Evolutionary conservation across 2,329 filamentous ascomycete genomes (phyloP).

Genomic region (Lizonia empirigonia): DNA sequence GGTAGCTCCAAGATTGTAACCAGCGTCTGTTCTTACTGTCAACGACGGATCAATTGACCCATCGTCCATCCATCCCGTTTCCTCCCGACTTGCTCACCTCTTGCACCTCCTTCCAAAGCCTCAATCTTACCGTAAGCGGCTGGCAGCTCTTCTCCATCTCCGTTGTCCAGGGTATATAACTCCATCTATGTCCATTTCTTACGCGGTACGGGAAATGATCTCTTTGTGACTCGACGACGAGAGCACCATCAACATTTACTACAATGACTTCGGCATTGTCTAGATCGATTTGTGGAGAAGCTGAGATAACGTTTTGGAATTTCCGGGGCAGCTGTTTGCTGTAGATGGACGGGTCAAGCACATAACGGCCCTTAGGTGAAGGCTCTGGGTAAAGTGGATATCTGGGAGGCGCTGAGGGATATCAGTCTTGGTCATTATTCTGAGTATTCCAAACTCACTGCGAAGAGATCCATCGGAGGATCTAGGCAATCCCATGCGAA

Average conservation of each 20-base stretch:
- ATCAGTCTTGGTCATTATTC: background rate
- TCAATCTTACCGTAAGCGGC: slow-evolving; percentile 20
- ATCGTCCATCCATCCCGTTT: too few relatives aligned
- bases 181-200: slow-evolving; percentile 30
- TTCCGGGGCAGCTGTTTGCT: slow-evolving; percentile 25
- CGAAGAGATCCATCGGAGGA: slow-evolving; percentile 6
- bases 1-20: too few relatives aligned
- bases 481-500: slow-evolving; percentile 24
- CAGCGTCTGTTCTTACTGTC: background rate
- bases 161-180: slow-evolving; percentile 38
- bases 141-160: slow-evolving; percentile 32
- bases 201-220: slow-evolving; percentile 2
- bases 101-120: slow-evolving; percentile 1
- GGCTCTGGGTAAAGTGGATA: slow-evolving; percentile 38
- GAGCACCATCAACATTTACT: slow-evolving; percentile 24
- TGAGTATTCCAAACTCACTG: slow-evolving; percentile 13
- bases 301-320: slow-evolving; percentile 15
- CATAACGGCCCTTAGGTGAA: slow-evolving; percentile 19
- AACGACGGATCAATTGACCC: too few relatives aligned
- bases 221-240: slow-evolving; percentile 18
- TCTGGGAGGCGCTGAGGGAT: slow-evolving; percentile 19
- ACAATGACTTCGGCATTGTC: slow-evolving; percentile 19
- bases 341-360: slow-evolving; percentile 20
- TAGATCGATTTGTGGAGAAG: background rate
- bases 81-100: background rate